Percentiles rank a stretch among this genome's conserved stretches.
Conservation (phyloP, 2,329 filamentous ascomycete genomes). For the Colletotrichum sp. region DNA sequence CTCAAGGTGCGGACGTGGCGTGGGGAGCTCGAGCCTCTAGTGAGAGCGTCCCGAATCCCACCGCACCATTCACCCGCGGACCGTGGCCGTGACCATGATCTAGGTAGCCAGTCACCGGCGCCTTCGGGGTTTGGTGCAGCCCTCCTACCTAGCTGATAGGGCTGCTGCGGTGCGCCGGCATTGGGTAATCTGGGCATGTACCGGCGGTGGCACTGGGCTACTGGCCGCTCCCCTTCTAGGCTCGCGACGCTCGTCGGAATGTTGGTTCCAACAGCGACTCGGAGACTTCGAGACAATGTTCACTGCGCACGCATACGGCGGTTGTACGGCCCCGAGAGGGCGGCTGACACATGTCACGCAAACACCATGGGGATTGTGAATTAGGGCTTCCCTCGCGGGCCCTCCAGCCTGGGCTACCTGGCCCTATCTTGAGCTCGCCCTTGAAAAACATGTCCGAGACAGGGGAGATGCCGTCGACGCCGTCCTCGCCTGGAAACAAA, state of each 20-base stretch:
- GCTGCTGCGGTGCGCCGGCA: neutral
- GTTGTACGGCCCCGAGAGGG: neutral
- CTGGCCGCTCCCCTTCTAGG: neutral
- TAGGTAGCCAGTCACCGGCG: neutral
- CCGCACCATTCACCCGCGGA: neutral
- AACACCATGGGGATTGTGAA: neutral
- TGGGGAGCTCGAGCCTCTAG: slow-evolving; percentile 5
- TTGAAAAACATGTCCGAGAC: neutral
- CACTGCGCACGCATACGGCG: neutral
- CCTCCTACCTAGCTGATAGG: neutral
- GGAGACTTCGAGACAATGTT: neutral
- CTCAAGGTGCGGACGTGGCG: neutral
- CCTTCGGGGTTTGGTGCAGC: neutral
- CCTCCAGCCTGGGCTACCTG: neutral
- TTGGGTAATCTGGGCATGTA: neutral
- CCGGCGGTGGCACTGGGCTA: neutral
- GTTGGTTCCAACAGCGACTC: neutral
- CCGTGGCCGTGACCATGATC: neutral
- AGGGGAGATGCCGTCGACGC: slow-evolving; percentile 3
- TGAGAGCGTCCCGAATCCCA: slow-evolving; percentile 12
- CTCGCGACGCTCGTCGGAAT: neutral
- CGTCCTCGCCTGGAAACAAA: slow-evolving; percentile 1
- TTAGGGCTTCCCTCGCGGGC: slow-evolving; percentile 6
- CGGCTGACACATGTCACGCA: slow-evolving; percentile 12
- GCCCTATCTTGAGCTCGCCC: neutral